phyloP scores from a whole-genome alignment of 2,329 filamentous ascomycete species.

The Penicillium sp. region DNA sequence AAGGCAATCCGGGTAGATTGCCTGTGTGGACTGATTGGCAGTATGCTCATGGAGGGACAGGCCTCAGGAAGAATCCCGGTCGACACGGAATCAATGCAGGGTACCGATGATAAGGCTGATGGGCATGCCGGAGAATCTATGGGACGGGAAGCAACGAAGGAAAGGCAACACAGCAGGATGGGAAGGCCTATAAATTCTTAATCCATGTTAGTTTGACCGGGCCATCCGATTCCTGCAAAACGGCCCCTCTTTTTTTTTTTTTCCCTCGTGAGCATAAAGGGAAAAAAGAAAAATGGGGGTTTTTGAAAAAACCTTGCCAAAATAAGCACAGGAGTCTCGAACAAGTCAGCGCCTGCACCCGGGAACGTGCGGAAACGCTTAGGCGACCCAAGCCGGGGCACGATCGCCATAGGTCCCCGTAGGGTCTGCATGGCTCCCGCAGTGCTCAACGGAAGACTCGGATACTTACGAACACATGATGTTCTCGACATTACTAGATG shows the following conservation, averaged over 20 bases:
- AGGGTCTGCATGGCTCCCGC: not conserved
- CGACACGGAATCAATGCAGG: constrained; percentile 18
- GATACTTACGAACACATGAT: constrained; percentile 24
- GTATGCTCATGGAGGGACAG: constrained; percentile 14
- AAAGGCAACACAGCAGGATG: constrained; percentile 12
- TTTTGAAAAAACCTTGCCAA: not conserved
- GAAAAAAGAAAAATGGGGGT: constrained; percentile 3
- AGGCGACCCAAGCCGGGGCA: constrained; percentile 24
- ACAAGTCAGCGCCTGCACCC: constrained; percentile 20
- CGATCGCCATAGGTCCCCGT: constrained; percentile 11
- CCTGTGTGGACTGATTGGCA: constrained; percentile 7
- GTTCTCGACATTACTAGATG: not conserved
- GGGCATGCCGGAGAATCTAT: constrained; percentile 17
- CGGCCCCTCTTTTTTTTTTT: not conserved
- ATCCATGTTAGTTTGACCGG: not conserved
- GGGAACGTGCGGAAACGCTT: constrained; percentile 27
- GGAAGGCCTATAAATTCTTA: constrained; percentile 5
- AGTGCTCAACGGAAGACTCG: constrained; percentile 17
- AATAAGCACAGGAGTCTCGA: constrained; percentile 8
- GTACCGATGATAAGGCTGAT: constrained; percentile 6
- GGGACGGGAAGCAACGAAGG: constrained; percentile 17
- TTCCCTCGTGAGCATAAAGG: not conserved
- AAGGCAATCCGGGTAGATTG: constrained; percentile 19
- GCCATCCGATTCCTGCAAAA: constrained; percentile 9
- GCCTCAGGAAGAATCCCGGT: constrained; percentile 5